Conservation (phyloP, 2,329 filamentous ascomycete species). For the Beauveria sp. region DNA sequence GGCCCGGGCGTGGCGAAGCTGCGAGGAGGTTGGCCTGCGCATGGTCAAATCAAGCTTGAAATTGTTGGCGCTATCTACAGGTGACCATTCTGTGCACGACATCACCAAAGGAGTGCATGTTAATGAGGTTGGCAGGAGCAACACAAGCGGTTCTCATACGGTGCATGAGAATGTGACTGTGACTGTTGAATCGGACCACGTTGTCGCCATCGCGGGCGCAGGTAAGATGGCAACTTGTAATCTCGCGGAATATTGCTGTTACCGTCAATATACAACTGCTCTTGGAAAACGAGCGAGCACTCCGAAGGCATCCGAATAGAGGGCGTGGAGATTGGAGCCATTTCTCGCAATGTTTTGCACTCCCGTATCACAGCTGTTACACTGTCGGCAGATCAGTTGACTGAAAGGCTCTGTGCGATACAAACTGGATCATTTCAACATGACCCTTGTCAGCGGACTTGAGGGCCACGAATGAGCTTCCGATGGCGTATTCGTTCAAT, state of each 20-base stretch:
- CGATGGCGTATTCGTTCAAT: background rate
- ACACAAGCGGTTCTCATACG: background rate
- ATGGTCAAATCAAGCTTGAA: slow-evolving; percentile 20
- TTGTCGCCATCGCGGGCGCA: background rate
- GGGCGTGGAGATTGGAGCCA: background rate
- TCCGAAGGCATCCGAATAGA: background rate
- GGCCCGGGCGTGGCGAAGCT: background rate
- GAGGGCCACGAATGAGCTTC: too few relatives aligned
- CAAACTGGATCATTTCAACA: slow-evolving; percentile 3
- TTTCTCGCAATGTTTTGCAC: background rate
- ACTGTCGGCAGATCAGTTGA: too few relatives aligned
- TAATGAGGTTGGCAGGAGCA: background rate
- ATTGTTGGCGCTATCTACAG: slow-evolving; percentile 20
- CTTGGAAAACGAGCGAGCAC: background rate
- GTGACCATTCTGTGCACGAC: slow-evolving; percentile 1
- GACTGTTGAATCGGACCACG: slow-evolving; percentile 7
- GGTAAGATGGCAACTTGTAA: too few relatives aligned
- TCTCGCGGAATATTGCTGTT: too few relatives aligned
- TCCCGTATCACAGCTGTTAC: background rate
- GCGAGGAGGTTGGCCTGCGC: slow-evolving; percentile 19
- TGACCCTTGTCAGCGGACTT: too few relatives aligned
- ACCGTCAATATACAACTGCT: background rate
- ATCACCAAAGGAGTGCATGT: background rate
- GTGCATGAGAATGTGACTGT: background rate
- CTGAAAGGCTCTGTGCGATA: background rate